A percentile compares a stretch with the other conserved stretches of the same genome.
phyloP scores from a whole-genome alignment of 495 filamentous ascomycete species.

The Xanthoparmelia taractica region DNA sequence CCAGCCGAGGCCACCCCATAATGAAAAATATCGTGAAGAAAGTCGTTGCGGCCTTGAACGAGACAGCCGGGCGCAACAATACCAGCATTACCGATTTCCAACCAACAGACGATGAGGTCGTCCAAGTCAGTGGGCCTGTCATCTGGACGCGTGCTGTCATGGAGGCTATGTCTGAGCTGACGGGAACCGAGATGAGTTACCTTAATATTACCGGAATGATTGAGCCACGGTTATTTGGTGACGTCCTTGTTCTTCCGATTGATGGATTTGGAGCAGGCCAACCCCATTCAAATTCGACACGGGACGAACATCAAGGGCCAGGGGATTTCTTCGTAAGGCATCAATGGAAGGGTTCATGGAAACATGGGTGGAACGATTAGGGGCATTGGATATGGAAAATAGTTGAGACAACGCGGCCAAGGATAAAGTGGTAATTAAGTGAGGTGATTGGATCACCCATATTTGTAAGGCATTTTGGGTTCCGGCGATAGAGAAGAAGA shows the following conservation, averaged over 20 bases:
- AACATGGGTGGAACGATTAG: background rate
- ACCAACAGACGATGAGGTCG: constrained; percentile 28
- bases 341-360: constrained; percentile 2
- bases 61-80: constrained; percentile 25
- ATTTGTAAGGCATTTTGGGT: background rate
- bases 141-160: constrained; percentile 35
- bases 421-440: background rate
- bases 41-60: constrained; percentile 30
- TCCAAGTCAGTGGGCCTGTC: constrained; percentile 37
- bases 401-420: background rate
- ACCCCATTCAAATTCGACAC: constrained; percentile 10
- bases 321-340: background rate
- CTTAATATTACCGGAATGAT: constrained; percentile 10
- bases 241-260: constrained; percentile 35
- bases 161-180: constrained; percentile 29
- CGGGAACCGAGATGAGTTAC: constrained; percentile 2
- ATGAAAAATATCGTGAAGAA: constrained; percentile 28
- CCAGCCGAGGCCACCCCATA: constrained; percentile 8
- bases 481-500: background rate
- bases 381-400: background rate
- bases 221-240: constrained; percentile 8
- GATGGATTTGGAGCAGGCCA: constrained; percentile 33
- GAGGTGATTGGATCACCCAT: background rate
- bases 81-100: constrained; percentile 25
- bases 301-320: background rate